Base-by-base conservation (phyloP, 2,329 filamentous ascomycete genomes). In the Geoglossum cookeanum region DNA sequence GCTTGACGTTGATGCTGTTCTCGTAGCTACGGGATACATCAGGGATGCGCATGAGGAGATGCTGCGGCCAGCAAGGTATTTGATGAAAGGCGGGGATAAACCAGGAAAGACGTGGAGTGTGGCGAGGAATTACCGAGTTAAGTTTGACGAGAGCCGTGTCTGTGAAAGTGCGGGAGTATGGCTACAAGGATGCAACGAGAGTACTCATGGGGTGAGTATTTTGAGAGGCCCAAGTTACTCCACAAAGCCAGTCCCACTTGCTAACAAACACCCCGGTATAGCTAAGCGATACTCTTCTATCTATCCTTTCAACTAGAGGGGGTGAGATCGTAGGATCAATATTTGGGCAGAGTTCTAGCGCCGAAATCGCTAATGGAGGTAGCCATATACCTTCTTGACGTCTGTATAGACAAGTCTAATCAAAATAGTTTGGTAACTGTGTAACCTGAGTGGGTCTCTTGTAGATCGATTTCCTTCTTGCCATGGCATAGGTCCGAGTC, bases 151-250 rank as follows among this genome's bases (percentile, higher is more conserved):
- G 1, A 82, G 78, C 33, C 75, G 78, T 53, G 84, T 97, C 37
- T 77, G 80, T n/a, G 67, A 76, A 0, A 80, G 83, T 49, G 84
- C 87, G 13, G 90, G 90, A 3, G 76, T 97, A 59, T 97, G 87
- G 84, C 75, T 97, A 13, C 92, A 97, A 69, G 91, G 91, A 35
- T 96, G 90, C 72, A 94, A 89, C 68, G 90, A 97, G 74, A 81
- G 77, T 60, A 94, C 89, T 37, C 91, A 97, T 69, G 91, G 91
- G 59, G 85, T 91, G 78, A 81, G 85, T 9, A 30, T 81, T 47
- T 56, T 56, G 15, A 45, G 13, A 7, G 6, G 35, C 33, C 45
- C 27, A 49, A 27, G 47, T 27, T 5, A 39, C 3, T 15, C 42
- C 17, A 7, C 37, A 17, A 54, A 9, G 53, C 57, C 53, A 58